Evolutionary conservation across 345 rosid genomes (phyloP), one percentile per base, ranked within the genome.

Genomic region (Mangifera indica): DNA sequence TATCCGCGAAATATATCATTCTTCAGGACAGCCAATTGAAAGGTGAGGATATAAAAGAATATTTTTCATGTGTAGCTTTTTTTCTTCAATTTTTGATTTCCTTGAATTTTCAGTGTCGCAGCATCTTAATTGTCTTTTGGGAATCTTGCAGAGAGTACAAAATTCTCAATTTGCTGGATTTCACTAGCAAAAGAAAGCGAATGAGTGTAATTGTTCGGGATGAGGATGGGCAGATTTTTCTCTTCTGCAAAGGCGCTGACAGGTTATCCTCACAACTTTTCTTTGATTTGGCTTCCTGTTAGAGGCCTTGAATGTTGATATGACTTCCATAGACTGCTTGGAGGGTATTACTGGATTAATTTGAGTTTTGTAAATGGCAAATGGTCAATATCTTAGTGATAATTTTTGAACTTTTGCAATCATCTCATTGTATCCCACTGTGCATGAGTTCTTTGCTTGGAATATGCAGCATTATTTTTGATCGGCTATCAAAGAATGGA

Each of bases 241-340:
- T 95, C 74, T 80, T 95, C 54, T 92, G 98, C 87, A 95, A 95
- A 87, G 99, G 99, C 74, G 98, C 98, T 7, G 98, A 95, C 86
- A 90, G 98, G 98, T 94, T 81, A 81, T 93, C 69, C 37, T 68
- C 73, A 21, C 67, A 24, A 49, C 44, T 32, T 6, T 24, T 26
- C 10, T 79, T 42, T 40, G 45, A 2, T 55, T 29, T 60, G 40
- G 26, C 40, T 65, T 53, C 21, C 45, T 3, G 6, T 55, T 25
- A n/a, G 37, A 58, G 59, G 26, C 51, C 52, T 25, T 9, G 58
- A 42, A 26, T 40, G 21, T 10, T 55, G 62, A 12, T 45, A 55
- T 25, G 57, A 29, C 54, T 69, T 44, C 40, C n/a, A 45, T 17
- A 1, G 25, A 14, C 26, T 54, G 18, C 11, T 13, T 7, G 3